Evolutionary conservation across 106 monocot species (phyloP).

Genomic region (Posidonia australis): DNA sequence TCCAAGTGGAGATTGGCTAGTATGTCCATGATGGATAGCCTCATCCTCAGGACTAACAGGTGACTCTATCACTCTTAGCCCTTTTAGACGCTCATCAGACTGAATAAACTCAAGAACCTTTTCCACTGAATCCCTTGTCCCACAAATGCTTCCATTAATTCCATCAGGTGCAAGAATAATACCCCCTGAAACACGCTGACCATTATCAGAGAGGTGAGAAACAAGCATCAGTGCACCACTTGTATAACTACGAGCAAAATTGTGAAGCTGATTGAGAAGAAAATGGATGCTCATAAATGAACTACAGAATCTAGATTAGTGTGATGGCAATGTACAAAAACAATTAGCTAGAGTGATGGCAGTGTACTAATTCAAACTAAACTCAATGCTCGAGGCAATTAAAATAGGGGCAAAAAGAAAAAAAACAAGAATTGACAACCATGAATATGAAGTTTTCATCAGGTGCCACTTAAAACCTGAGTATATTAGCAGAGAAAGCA

Average conservation of each 20-base stretch:
- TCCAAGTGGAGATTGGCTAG: conserved; percentile 73
- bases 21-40: conserved; percentile 94
- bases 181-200: conserved; percentile 97
- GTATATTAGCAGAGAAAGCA: no score
- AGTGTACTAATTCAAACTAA: no score
- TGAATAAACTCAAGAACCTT: conserved; percentile 75
- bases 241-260: neutral
- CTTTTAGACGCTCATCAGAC: conserved; percentile 57
- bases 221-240: neutral
- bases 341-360: no score
- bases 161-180: conserved; percentile 97
- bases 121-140: conserved; percentile 62
- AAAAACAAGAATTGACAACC: no score
- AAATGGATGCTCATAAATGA: neutral
- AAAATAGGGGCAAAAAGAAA: no score
- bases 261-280: no score
- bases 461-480: no score
- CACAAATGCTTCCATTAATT: conserved; percentile 96
- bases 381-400: no score
- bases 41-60: conserved; percentile 92
- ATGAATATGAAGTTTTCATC: no score
- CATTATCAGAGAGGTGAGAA: conserved; percentile 55
- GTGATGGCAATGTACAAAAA: no score
- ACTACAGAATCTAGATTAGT: neutral
- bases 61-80: conserved; percentile 70